Evolutionary conservation across 78 protist genomes (phyloP).

Genomic region (Pigoraptor vietnamica): DNA sequence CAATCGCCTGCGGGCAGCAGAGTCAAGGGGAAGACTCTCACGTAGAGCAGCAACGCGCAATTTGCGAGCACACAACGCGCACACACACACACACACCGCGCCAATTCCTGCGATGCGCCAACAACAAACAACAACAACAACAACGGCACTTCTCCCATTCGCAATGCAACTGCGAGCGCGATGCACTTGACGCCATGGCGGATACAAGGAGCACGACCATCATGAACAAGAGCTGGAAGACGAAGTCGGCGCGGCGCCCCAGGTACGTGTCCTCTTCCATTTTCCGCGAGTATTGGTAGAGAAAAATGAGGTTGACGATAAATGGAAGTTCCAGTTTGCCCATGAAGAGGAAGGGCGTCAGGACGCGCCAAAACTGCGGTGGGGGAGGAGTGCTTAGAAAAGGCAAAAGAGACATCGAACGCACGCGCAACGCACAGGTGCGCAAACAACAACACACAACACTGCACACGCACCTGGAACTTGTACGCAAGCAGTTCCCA

Average conservation of each 20-base stretch:
- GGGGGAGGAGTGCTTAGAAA: background rate
- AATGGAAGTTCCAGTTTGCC: constrained; percentile 15
- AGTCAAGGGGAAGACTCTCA: too few relatives aligned
- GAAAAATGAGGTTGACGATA: background rate
- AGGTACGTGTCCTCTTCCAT: background rate
- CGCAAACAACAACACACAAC: background rate
- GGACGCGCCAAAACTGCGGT: constrained; percentile 11
- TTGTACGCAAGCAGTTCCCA: background rate
- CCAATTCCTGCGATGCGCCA: too few relatives aligned
- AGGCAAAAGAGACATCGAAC: too few relatives aligned
- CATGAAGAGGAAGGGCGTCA: background rate
- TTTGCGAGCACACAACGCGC: background rate
- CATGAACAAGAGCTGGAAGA: background rate
- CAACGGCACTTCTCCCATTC: too few relatives aligned
- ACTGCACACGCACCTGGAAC: background rate
- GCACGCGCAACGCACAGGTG: background rate
- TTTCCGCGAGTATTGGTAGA: background rate
- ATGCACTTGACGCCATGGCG: background rate
- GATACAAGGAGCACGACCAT: background rate
- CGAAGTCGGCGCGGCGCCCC: background rate
- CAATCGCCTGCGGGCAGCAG: background rate
- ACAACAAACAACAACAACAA: too few relatives aligned
- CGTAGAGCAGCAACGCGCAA: background rate
- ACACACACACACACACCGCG: too few relatives aligned
- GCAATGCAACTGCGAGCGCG: background rate